Base-by-base conservation (phyloP, 805 yeast genomes). In the Zygosaccharomyces pseudorouxii region DNA sequence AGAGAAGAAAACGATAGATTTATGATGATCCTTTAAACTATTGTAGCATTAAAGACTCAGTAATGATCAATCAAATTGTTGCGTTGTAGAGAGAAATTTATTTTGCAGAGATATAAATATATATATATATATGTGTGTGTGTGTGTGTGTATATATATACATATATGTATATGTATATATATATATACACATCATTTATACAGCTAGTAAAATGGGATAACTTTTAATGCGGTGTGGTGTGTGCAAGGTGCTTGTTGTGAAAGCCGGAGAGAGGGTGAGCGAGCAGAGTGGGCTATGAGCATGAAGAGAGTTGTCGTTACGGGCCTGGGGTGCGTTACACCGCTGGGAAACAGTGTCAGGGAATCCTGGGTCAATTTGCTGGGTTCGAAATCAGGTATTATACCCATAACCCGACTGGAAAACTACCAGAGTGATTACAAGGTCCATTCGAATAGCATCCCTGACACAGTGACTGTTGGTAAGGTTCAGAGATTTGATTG, bases 251-350 rank as follows among this genome's bases (percentile, higher is more conserved):
- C 23, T 4, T 22, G 23, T 22, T 22, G 23, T 22, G 23, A 22
- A 22, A 4, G 23, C 23, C 23, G 23, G 23, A 22, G 23, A 22
- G 23, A 22, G 23, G 23, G 23, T 4, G 23, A 22, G 23, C 23
- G 23, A 22, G 23, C 6, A 22, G 23, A 22, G 23, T 22, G 23
- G 23, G 23, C 23, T 22, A 22, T 25, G 28, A 23, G 27, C n/a
- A 47, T 56, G 14, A 65, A 72, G 50, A 70, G 96, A 66, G 96
- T 92, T 0, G 97, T 92, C 0, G 84, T 92, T 1, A 93, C 99
- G 0, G 99, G 99, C 0, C 63, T 93, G 6, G 98, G 98, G 0
- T 69, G 86, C 23, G 78, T 90, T 1, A 80, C 93, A 0, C 99
- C 99, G 0, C 69, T 93, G 3, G 98, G 97, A 0, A 80, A 81